Conservation (phyloP, 2,329 filamentous ascomycete species). For the Colletotrichum kahawae region DNA sequence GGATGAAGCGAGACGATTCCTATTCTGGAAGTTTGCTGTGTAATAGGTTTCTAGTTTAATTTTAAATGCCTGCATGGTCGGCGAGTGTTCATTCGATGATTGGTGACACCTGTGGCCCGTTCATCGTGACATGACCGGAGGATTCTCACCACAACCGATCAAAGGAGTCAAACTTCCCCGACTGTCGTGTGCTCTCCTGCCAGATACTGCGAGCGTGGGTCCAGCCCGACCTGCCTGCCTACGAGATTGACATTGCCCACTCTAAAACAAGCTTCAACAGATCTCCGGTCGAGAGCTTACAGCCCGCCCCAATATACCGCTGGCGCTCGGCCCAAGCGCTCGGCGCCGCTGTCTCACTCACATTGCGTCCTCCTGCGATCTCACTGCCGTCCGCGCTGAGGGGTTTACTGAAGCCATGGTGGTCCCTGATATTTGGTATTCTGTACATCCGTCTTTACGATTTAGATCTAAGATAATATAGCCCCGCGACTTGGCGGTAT, state of each 20-base stretch:
- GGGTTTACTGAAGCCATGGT: not conserved
- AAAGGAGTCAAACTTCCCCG: not conserved
- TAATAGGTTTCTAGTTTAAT: not conserved
- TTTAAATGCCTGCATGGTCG: not conserved
- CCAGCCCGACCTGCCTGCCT: not conserved
- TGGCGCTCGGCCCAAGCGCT: not conserved
- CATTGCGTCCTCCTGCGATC: not conserved
- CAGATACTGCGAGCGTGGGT: not conserved
- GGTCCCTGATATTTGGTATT: not conserved
- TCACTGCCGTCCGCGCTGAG: not conserved
- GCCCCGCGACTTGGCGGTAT: not conserved
- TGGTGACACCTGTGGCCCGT: not conserved
- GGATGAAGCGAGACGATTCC: not conserved
- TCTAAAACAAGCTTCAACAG: constrained; percentile 1
- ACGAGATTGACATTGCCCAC: not conserved
- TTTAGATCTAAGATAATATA: not conserved
- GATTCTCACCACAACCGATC: not conserved
- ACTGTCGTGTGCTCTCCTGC: not conserved
- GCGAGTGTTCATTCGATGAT: not conserved
- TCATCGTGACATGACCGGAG: not conserved
- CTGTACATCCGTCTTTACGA: not conserved
- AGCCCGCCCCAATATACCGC: not conserved
- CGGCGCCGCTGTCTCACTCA: not conserved
- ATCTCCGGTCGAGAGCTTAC: not conserved
- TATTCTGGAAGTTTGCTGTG: not conserved